Evolutionary conservation across 192 early-diverging fungal species (phyloP), one percentile per base, ranked within the genome.

Genomic region (Dispira simplex): DNA sequence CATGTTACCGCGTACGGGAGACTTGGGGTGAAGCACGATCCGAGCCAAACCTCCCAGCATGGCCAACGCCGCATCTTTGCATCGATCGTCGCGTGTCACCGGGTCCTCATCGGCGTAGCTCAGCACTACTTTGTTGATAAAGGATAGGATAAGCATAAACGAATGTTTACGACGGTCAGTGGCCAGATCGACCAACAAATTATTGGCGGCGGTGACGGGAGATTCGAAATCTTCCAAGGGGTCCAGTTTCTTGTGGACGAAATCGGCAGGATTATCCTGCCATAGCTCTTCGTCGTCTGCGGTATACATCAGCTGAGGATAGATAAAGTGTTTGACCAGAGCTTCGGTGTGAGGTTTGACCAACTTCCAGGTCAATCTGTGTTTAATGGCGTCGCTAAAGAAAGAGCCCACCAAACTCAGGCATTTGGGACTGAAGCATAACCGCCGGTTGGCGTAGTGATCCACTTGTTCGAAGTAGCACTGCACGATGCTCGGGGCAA

Each of bases 241-340:
- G 65, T 90, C 86, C 63, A 77, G 76, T 64, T 85, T 83, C 66
- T 85, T 83, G 63, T 89, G 81, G 32, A 99, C 85, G 63, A 85
- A 99, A 72, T 99, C 96, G 23, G 92, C 84, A 3, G 91, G 87
- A 68, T 97, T 91, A 44, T 93, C 89, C 47, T 85, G 76, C 96
- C 96, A 99, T 25, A 95, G 80, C 72, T 89, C 79, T 66, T 87
- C 78, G 68, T 99, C 96, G 49, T 81, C 80, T 23, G 79, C 67
- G 68, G 83, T 84, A 68, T 96, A 95, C 79, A 90, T 95, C 52
- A 99, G 69, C 58, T 89, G 85, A 65, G 93, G 93, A 80, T 91
- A 97, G 64, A 96, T 87, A 72, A 89, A 96, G 48, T 91, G 83
- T n/a, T 83, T 71, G 21, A 97, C 80, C 45, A 99, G 75, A 5